Evolutionary conservation across 106 monocot genomes (phyloP).

Genomic region (Allium fistulosum): DNA sequence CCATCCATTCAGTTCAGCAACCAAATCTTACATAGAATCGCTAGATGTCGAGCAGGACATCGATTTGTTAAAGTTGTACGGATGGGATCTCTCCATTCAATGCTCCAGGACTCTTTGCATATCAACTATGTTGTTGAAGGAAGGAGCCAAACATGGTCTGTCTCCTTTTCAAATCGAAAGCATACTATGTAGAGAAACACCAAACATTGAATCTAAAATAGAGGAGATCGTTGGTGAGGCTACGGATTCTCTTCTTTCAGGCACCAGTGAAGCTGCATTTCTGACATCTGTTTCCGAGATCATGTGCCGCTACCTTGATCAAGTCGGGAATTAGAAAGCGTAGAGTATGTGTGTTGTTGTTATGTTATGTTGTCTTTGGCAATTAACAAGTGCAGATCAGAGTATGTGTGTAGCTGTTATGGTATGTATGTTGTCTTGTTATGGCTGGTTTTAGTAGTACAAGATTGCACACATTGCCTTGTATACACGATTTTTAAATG

Average conservation of each 20-base stretch:
- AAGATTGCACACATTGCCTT: too few species aligned
- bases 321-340: constrained; percentile 10
- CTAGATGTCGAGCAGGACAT: constrained; percentile 82
- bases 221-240: constrained; percentile 82
- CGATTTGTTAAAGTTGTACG: constrained; percentile 62
- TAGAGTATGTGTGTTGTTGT: neutral
- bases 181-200: constrained; percentile 69
- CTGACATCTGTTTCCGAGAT: too few species aligned
- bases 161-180: constrained; percentile 69
- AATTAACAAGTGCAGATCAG: too few species aligned
- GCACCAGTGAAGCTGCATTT: constrained; percentile 47
- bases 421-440: too few species aligned
- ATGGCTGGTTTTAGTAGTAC: too few species aligned
- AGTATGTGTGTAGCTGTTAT: too few species aligned
- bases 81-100: constrained; percentile 60
- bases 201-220: constrained; percentile 67
- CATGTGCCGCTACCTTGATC: constrained; percentile 60
- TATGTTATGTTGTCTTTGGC: neutral
- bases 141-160: too few species aligned
- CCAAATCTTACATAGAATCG: constrained; percentile 60
- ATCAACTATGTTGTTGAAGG: too few species aligned
- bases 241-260: constrained; percentile 40
- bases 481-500: too few species aligned
- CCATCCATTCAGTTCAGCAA: too few species aligned
- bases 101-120: too few species aligned